Conservation (phyloP, 495 filamentous ascomycete species). For the Penicillium dipodomyicola region DNA sequence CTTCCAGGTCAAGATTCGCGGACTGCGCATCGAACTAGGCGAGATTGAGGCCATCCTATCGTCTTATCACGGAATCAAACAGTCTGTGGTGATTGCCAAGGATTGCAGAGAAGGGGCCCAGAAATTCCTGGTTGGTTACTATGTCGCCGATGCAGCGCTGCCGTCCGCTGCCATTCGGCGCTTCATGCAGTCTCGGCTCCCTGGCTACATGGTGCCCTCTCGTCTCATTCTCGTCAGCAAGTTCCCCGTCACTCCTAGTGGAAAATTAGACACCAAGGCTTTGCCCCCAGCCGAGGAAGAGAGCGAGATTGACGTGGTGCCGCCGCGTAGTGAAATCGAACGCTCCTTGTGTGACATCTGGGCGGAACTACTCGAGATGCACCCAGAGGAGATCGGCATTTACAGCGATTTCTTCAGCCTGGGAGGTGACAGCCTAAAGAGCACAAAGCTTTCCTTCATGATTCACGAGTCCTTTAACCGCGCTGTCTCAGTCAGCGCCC, state of each 20-base stretch:
- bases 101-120: neutral
- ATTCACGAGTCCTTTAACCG: neutral
- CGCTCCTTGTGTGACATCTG: neutral
- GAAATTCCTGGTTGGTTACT: conserved; percentile 3
- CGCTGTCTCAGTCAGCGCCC: neutral
- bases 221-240: neutral
- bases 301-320: neutral
- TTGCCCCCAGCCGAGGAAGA: conserved; percentile 1
- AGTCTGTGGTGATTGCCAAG: conserved; percentile 1
- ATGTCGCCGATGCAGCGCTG: conserved; percentile 1
- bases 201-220: neutral
- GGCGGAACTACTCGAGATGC: neutral
- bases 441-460: conserved; percentile 3
- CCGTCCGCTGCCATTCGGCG: neutral
- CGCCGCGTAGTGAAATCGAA: conserved; percentile 1
- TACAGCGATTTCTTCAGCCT: conserved; percentile 1
- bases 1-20: conserved; percentile 1
- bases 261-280: conserved; percentile 1
- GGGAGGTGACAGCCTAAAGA: conserved; percentile 1
- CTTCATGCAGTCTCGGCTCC: neutral
- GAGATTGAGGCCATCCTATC: neutral
- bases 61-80: conserved; percentile 1
- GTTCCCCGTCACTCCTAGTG: neutral
- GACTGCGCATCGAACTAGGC: neutral
- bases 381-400: neutral